Percentiles rank a stretch among this genome's conserved stretches.
Evolutionary conservation across 78 protist species (phyloP).

Genomic region (Cyanophora paradoxa): DNA sequence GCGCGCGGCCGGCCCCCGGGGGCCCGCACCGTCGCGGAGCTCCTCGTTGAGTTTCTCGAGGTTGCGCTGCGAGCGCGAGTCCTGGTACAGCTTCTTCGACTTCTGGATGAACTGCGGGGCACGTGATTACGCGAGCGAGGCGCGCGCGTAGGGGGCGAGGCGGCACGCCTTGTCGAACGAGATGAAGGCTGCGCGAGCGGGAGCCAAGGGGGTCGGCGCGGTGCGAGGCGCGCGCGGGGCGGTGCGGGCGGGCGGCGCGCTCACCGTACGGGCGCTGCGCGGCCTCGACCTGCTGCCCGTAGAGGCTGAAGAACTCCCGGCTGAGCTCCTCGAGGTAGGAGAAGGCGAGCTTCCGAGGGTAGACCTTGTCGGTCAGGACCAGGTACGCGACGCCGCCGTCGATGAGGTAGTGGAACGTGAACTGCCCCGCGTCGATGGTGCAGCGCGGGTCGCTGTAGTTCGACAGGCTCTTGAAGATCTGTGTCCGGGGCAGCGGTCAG

Average conservation of each 20-base stretch:
- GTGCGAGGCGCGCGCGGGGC: too few relatives aligned
- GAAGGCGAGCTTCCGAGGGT: slow-evolving; percentile 72
- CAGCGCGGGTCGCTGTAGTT: too few relatives aligned
- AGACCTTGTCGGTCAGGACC: slow-evolving; percentile 52
- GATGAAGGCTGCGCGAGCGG: too few relatives aligned
- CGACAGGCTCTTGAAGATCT: too few relatives aligned
- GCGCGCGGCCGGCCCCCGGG: background rate
- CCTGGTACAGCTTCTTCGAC: slow-evolving; percentile 51
- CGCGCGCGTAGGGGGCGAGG: too few relatives aligned
- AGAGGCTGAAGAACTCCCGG: slow-evolving; percentile 45
- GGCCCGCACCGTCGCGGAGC: background rate
- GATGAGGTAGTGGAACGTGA: slow-evolving; percentile 58
- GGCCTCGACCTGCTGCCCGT: slow-evolving; percentile 52
- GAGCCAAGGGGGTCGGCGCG: too few relatives aligned
- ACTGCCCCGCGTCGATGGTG: too few relatives aligned
- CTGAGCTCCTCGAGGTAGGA: slow-evolving; percentile 61
- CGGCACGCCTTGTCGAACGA: too few relatives aligned
- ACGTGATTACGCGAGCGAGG: too few relatives aligned
- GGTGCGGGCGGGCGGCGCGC: too few relatives aligned
- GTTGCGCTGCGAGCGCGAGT: slow-evolving; percentile 56
- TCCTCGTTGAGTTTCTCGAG: slow-evolving; percentile 41
- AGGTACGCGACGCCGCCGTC: slow-evolving; percentile 62
- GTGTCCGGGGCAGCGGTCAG: too few relatives aligned
- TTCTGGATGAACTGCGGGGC: slow-evolving; percentile 53
- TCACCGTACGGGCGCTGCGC: slow-evolving; percentile 73